Evolutionary conservation across 192 early-diverging fungal genomes (phyloP).

Genomic region (Podila horticola): DNA sequence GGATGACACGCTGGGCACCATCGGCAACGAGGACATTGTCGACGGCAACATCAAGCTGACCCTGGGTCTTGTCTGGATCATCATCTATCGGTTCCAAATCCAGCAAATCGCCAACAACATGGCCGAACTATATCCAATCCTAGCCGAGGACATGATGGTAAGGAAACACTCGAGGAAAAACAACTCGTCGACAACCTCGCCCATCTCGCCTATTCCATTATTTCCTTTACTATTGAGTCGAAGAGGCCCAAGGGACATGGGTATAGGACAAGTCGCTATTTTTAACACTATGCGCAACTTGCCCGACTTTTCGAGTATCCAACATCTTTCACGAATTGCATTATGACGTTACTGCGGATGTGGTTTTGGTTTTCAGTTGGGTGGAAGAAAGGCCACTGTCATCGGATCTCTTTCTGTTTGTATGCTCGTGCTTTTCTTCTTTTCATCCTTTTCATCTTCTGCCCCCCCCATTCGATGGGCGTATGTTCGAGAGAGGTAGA

Average conservation of each 20-base stretch:
- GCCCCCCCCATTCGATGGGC: background rate
- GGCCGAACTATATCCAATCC: slow-evolving; percentile 28
- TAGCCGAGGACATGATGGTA: slow-evolving; percentile 49
- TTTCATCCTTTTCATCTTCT: background rate
- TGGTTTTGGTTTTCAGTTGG: no score
- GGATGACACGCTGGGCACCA: slow-evolving; percentile 52
- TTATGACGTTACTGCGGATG: no score
- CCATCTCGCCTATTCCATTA: background rate
- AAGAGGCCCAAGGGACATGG: background rate
- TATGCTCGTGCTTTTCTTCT: background rate
- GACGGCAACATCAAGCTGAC: slow-evolving; percentile 78
- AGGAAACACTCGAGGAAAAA: background rate
- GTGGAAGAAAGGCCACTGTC: no score
- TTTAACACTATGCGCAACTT: no score
- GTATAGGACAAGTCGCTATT: no score
- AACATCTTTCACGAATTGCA: no score
- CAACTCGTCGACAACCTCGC: background rate
- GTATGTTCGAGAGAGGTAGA: background rate
- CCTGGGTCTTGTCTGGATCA: slow-evolving; percentile 61
- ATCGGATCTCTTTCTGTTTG: no score
- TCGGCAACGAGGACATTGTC: slow-evolving; percentile 84
- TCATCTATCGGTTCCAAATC: slow-evolving; percentile 65
- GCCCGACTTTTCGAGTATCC: no score
- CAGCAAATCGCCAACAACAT: slow-evolving; percentile 60
- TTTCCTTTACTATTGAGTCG: background rate